Conservation (phyloP, 1,284 basidiomycete species). For the Ceraceosorus guamensis region DNA sequence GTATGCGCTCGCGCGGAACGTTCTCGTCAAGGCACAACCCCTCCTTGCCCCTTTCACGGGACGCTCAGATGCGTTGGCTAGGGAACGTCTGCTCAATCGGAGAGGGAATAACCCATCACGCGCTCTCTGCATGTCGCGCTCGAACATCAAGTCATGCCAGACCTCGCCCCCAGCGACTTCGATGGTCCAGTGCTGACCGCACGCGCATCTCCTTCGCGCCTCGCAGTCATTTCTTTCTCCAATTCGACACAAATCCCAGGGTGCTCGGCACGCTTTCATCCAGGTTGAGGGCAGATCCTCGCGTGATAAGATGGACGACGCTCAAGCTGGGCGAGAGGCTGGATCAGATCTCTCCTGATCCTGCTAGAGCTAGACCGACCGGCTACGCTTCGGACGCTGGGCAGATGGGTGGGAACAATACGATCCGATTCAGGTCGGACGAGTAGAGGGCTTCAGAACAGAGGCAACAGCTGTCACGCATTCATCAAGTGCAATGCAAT, state of each 20-base stretch:
- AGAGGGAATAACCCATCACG: no score
- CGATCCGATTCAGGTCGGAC: no score
- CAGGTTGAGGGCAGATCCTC: constrained; percentile 67
- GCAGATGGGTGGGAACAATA: no score
- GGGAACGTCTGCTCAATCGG: no score
- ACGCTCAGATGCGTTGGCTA: no score
- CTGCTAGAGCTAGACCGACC: not conserved
- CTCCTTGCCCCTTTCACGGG: no score
- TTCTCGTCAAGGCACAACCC: no score
- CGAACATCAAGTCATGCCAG: not conserved
- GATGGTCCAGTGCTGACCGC: not conserved
- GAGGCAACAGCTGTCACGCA: no score
- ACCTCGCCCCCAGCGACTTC: not conserved
- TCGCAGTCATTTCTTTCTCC: constrained; percentile 75
- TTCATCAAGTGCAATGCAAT: no score
- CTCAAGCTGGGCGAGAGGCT: constrained; percentile 69
- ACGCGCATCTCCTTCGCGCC: not conserved
- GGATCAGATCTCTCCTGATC: constrained; percentile 38
- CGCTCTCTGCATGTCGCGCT: not conserved
- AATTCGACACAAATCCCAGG: constrained; percentile 75
- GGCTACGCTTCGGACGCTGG: no score
- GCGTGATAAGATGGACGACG: constrained; percentile 73
- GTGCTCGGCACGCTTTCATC: constrained; percentile 61
- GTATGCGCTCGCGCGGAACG: no score
- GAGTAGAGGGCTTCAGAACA: no score